Evolutionary conservation across 73 alveolate genomes (phyloP).

Genomic region (Breviolum minutum): DNA sequence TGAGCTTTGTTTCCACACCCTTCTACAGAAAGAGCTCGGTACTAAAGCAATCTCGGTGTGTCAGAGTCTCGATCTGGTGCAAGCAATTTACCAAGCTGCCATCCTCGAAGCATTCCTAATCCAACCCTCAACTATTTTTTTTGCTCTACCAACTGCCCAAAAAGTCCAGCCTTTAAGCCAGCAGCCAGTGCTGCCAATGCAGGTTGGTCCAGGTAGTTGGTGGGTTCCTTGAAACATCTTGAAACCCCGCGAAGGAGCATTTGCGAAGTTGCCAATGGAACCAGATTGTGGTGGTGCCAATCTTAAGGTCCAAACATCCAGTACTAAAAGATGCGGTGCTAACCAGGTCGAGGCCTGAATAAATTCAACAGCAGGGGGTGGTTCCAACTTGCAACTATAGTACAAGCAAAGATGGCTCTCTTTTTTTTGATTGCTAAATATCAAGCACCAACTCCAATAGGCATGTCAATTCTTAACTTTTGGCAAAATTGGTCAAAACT

Average conservation of each 20-base stretch:
- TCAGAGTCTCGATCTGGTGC: no score
- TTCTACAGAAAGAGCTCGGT: no score
- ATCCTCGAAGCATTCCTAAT: no score
- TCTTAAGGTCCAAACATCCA: constrained; percentile 24
- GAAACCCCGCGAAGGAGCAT: background rate
- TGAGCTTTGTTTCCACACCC: no score
- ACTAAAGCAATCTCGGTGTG: no score
- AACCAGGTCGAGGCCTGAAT: constrained; percentile 69
- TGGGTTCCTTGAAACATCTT: constrained; percentile 95
- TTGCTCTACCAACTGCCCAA: no score
- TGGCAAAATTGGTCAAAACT: background rate
- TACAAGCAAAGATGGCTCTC: no score
- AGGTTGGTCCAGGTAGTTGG: constrained; percentile 95
- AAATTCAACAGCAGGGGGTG: background rate
- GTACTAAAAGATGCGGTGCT: constrained; percentile 87
- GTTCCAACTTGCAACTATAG: no score
- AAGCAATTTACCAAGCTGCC: no score
- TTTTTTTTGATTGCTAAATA: no score
- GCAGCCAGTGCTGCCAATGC: constrained; percentile 80
- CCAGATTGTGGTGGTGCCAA: background rate
- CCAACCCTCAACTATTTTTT: no score
- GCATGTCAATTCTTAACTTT: background rate
- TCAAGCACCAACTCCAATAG: background rate
- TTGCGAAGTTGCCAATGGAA: background rate
- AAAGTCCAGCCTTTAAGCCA: constrained; percentile 12